Conservation (phyloP, 148 eudicot genomes). For the Diospyros lotus region DNA sequence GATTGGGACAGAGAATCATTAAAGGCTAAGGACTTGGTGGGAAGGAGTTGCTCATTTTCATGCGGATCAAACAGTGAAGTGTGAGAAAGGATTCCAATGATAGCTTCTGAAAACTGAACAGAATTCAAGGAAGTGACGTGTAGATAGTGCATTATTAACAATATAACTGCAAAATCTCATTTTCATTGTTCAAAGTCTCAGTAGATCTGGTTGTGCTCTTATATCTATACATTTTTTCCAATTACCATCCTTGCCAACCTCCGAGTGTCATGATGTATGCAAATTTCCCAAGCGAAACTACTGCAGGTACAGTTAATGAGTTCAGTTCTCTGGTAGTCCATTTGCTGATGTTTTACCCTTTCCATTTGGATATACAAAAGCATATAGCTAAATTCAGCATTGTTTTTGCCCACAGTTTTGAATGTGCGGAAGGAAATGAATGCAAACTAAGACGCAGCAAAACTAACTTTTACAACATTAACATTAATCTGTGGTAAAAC, state of each 20-base stretch:
- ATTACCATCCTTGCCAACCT: not conserved
- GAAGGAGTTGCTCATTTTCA: conserved; percentile 27
- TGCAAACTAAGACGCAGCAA: not conserved
- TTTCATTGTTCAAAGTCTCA: conserved; percentile 5
- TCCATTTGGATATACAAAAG: not conserved
- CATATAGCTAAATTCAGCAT: not conserved
- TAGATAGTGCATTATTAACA: conserved; percentile 6
- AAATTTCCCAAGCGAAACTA: conserved; percentile 1
- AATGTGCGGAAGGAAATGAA: not conserved
- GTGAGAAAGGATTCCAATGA: conserved; percentile 33
- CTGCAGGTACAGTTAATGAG: conserved; percentile 10
- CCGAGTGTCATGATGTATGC: not conserved
- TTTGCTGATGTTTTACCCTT: not conserved
- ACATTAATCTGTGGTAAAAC: not conserved
- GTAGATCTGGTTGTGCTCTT: not conserved
- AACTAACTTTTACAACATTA: not conserved
- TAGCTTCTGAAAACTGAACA: conserved; percentile 20
- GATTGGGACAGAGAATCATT: conserved; percentile 69
- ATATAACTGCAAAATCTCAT: conserved; percentile 2
- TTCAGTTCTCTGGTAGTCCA: not conserved
- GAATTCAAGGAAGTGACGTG: conserved; percentile 1
- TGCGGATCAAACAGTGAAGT: conserved; percentile 29
- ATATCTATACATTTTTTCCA: not conserved
- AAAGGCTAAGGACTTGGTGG: conserved; percentile 72
- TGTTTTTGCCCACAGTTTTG: not conserved